Base-by-base conservation (phyloP, 2,329 filamentous ascomycete species). In the Fusarium lateritium region DNA sequence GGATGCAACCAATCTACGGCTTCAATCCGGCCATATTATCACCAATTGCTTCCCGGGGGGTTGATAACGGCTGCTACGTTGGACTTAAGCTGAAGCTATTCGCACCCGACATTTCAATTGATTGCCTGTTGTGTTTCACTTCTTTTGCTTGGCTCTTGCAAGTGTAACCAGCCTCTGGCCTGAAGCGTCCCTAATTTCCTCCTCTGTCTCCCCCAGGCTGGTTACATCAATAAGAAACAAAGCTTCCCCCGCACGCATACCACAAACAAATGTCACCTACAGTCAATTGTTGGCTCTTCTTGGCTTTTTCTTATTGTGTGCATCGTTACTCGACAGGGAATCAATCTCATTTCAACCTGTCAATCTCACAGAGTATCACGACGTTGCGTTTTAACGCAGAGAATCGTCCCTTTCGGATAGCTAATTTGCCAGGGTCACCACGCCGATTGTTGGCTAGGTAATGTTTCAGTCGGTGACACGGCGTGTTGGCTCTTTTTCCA, bases 21-120 rank as follows among this genome's bases (percentile, higher is more conserved):
- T 52, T 9, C 62, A 65, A 65, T 65, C 60, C 62, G 62, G 62
- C 42, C 60, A 65, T 65, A 31, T 64, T 65, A 65, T 65, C 53
- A 51, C 62, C 60, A 65, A 65, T 65, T 44, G 31, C 21, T 44
- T 28, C 39, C 13, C 6, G 7, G 21, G 19, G 10, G 39, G 17
- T 26, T 26, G 60, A 65, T 65, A 59, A 59, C 62, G 60, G 52
- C 34, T 65, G 60, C 31, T 43, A 44, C 61, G 60, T 64, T 64
- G 44, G 31, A 14, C 31, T 36, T 28, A 31, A 38, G 34, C 7
- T 59, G 57, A 65, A 65, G 62, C 40, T 65, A 65, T 65, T 65
- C 62, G 36, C 60, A 46, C 28, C 8, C 17, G 24, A 17, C 14
- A 44, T 44, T 26, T 17, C 22, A 40, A n/a, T 21, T 33, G 24